These are phyloP conservation scores for Pharnaceum exiguum DNA, from an alignment of 148 eudicot genomes.

Conservation along the genomic window DNA sequence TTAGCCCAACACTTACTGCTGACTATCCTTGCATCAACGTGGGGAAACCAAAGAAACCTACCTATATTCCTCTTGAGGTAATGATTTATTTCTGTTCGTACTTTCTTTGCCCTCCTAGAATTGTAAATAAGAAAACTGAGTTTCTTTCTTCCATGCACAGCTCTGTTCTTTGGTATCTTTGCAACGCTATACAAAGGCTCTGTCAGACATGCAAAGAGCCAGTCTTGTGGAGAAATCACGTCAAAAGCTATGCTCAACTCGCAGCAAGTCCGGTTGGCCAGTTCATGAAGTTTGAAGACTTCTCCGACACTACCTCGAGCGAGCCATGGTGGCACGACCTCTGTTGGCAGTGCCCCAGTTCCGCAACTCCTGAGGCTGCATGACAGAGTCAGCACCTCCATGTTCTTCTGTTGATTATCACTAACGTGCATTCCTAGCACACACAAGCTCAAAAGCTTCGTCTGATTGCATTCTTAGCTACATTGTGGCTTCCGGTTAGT, in stretches of 20 bases:
- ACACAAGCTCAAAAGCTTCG: too few species aligned
- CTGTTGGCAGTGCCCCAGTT: conserved; percentile 17
- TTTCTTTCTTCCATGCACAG: conserved; percentile 14
- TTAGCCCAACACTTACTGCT: conserved; percentile 34
- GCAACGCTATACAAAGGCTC: conserved; percentile 44
- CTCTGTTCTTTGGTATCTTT: conserved; percentile 33
- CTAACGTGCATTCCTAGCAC: too few species aligned
- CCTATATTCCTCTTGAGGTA: conserved; percentile 74
- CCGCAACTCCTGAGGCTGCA: conserved; percentile 33
- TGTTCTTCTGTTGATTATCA: conserved; percentile 48
- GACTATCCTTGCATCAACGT: conserved; percentile 65
- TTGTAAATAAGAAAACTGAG: neutral
- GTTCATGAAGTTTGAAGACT: conserved; percentile 30
- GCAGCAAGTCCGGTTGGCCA: conserved; percentile 33
- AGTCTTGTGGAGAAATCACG: conserved; percentile 38
- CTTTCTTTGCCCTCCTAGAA: neutral
- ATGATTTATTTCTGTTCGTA: neutral
- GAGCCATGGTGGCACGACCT: conserved; percentile 16
- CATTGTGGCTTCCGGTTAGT: conserved; percentile 84
- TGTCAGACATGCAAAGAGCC: conserved; percentile 35
- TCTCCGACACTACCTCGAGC: conserved; percentile 20
- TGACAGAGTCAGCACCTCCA: conserved; percentile 23
- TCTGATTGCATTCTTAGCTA: too few species aligned
- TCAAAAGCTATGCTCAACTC: conserved; percentile 33
- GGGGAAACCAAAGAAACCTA: conserved; percentile 64